phyloP scores from a whole-genome alignment of 192 early-diverging fungal genomes.

The Linnemannia hyalina region DNA sequence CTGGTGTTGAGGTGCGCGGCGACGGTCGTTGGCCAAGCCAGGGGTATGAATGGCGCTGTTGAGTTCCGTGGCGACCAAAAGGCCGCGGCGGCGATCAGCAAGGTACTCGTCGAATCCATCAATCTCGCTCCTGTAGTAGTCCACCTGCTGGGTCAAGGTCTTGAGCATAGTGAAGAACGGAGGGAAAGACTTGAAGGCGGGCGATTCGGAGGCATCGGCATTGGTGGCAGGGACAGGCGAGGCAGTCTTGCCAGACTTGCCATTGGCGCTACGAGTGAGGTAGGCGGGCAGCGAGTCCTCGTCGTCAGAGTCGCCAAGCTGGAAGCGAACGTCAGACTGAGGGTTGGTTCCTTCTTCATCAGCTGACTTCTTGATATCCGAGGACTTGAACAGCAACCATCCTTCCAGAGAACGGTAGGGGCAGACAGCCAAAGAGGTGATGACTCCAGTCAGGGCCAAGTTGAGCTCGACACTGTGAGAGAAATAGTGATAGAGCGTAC shows the following conservation, averaged over 20 bases:
- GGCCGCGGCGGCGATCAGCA: conserved; percentile 64
- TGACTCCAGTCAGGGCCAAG: conserved; percentile 90
- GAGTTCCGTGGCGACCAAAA: conserved; percentile 67
- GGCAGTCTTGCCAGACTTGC: conserved; percentile 36
- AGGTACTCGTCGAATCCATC: conserved; percentile 71
- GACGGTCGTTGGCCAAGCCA: conserved; percentile 18
- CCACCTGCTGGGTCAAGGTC: conserved; percentile 75
- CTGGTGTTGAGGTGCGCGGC: background rate
- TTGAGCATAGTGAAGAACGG: conserved; percentile 76
- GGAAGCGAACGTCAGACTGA: conserved; percentile 18
- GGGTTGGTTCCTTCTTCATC: conserved; percentile 30
- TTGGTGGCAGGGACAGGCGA: conserved; percentile 55
- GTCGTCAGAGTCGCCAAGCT: conserved; percentile 48
- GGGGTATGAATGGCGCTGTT: conserved; percentile 53
- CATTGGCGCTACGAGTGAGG: conserved; percentile 10
- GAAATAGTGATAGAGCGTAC: conserved; percentile 83
- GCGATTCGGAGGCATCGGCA: conserved; percentile 26
- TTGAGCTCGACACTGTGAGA: conserved; percentile 90
- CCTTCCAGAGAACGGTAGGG: conserved; percentile 81
- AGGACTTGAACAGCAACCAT: conserved; percentile 70
- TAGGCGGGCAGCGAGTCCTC: conserved; percentile 52
- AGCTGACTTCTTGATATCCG: conserved; percentile 47
- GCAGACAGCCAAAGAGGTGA: conserved; percentile 86
- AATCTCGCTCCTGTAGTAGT: conserved; percentile 70
- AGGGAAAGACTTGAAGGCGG: conserved; percentile 66